A percentile compares a stretch with the other conserved stretches of the same genome.
Evolutionary conservation across 805 yeast genomes (phyloP).

Genomic region (Kazachstania psychrophila): DNA sequence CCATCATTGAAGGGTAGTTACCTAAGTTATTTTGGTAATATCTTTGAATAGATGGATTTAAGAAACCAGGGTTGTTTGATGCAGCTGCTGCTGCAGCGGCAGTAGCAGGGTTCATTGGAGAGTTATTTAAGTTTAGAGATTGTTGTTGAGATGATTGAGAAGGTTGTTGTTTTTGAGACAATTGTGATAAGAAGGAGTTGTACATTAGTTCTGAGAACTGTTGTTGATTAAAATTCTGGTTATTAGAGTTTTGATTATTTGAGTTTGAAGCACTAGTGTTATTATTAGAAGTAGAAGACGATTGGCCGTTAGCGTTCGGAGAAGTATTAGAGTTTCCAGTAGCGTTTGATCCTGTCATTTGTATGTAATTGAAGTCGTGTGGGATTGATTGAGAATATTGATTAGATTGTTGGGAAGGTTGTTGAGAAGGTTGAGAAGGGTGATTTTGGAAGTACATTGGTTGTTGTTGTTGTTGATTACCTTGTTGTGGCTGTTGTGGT

Average conservation of each 20-base stretch:
- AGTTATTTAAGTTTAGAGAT: constrained; percentile 1
- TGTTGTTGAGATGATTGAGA: constrained; percentile 5
- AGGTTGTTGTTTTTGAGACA: constrained; percentile 24
- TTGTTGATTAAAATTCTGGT: constrained; percentile 18
- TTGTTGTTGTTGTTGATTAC: constrained; percentile 5
- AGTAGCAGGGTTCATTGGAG: constrained; percentile 15
- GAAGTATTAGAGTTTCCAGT: not conserved
- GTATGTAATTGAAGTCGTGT: constrained; percentile 17
- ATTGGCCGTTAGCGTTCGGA: not conserved
- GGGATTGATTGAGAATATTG: constrained; percentile 8
- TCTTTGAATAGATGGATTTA: constrained; percentile 22
- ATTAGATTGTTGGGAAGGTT: constrained; percentile 7
- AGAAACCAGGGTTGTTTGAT: constrained; percentile 6
- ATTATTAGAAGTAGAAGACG: not conserved
- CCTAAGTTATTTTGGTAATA: constrained; percentile 20
- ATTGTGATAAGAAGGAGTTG: constrained; percentile 27
- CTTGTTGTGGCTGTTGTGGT: constrained; percentile 4
- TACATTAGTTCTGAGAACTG: constrained; percentile 29
- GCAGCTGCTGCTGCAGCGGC: constrained; percentile 15
- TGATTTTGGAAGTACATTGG: constrained; percentile 4
- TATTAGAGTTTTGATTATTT: constrained; percentile 1
- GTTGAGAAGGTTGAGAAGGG: constrained; percentile 4
- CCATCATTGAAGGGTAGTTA: constrained; percentile 18
- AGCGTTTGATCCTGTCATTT: constrained; percentile 7
- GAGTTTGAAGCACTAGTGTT: not conserved